Conservation (phyloP, 1,139 yeast species). For the Candida sojae region DNA sequence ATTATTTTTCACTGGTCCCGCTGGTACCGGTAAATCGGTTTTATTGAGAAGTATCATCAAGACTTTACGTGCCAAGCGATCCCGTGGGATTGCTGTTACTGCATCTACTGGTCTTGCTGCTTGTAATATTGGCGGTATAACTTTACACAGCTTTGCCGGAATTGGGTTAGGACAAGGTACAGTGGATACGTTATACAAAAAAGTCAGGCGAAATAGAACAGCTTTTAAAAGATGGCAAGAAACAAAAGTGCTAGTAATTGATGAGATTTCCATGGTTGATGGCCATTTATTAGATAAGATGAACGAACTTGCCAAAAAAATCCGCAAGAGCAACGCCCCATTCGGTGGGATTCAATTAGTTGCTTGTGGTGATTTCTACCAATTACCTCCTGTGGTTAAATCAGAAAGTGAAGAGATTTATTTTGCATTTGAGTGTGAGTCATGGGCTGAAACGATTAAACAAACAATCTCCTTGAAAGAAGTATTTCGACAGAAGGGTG, state of each 20-base stretch:
- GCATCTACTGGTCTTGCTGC: conserved; percentile 96
- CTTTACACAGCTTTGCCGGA: conserved; percentile 85
- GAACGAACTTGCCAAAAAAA: conserved; percentile 58
- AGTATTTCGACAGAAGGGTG: conserved; percentile 92
- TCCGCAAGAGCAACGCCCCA: conserved; percentile 55
- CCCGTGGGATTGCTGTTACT: conserved; percentile 71
- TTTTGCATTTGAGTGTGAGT: conserved; percentile 76
- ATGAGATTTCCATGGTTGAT: conserved; percentile 89
- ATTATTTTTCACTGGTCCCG: conserved; percentile 89
- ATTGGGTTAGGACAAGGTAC: conserved; percentile 67
- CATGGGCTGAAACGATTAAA: conserved; percentile 71
- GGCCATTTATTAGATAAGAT: conserved; percentile 72
- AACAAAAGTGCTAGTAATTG: conserved; percentile 69
- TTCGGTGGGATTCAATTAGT: conserved; percentile 91
- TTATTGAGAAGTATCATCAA: conserved; percentile 70
- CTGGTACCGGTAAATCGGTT: conserved; percentile 94
- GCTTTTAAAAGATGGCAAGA: conserved; percentile 62
- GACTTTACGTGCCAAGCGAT: conserved; percentile 49
- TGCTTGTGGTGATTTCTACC: conserved; percentile 89
- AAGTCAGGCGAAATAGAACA: conserved; percentile 56
- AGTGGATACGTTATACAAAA: conserved; percentile 45
- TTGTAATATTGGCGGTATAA: conserved; percentile 85
- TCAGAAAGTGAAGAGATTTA: conserved; percentile 22
- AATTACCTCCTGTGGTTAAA: conserved; percentile 76
- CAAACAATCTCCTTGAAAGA: conserved; percentile 70